A percentile compares a stretch with the other conserved stretches of the same genome.
phyloP scores from a whole-genome alignment of 768 basidiomycete genomes.

The Pleurotus giganteus region DNA sequence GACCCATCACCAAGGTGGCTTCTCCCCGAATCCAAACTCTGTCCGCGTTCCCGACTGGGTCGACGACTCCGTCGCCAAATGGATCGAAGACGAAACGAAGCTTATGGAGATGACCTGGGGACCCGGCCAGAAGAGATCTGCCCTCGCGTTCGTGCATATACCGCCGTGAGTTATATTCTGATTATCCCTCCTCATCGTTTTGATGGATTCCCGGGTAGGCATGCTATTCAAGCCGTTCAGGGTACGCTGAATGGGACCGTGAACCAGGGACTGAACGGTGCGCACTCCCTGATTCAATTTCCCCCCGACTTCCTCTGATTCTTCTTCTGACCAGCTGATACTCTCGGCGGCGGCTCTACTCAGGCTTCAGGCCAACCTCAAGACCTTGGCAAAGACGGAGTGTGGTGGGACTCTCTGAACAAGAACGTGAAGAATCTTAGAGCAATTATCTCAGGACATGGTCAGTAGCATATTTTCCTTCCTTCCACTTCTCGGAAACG shows the following conservation, averaged over 20 bases:
- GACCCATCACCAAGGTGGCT: constrained; percentile 42
- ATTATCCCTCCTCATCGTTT: neutral
- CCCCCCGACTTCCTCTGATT: neutral
- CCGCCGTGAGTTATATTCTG: constrained; percentile 51
- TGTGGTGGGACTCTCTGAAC: constrained; percentile 64
- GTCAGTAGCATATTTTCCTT: constrained; percentile 29
- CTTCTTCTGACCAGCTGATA: constrained; percentile 40
- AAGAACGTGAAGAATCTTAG: constrained; percentile 61
- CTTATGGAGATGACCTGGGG: constrained; percentile 62
- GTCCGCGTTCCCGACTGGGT: constrained; percentile 64
- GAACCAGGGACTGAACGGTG: constrained; percentile 45
- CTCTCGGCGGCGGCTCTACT: constrained; percentile 53
- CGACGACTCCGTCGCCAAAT: constrained; percentile 55
- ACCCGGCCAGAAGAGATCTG: constrained; percentile 43
- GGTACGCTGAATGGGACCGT: constrained; percentile 27
- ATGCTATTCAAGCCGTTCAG: constrained; percentile 37
- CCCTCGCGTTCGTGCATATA: constrained; percentile 74
- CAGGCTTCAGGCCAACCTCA: constrained; percentile 46
- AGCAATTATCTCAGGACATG: constrained; percentile 70
- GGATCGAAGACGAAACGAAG: constrained; percentile 54
- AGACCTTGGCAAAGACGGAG: constrained; percentile 44
- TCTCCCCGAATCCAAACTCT: constrained; percentile 41
- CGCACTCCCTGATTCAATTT: neutral
- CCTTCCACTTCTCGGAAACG: neutral
- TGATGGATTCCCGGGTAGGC: too few species aligned